phyloP scores from a whole-genome alignment of 1,284 basidiomycete species.

The Irpex rosettiformis region DNA sequence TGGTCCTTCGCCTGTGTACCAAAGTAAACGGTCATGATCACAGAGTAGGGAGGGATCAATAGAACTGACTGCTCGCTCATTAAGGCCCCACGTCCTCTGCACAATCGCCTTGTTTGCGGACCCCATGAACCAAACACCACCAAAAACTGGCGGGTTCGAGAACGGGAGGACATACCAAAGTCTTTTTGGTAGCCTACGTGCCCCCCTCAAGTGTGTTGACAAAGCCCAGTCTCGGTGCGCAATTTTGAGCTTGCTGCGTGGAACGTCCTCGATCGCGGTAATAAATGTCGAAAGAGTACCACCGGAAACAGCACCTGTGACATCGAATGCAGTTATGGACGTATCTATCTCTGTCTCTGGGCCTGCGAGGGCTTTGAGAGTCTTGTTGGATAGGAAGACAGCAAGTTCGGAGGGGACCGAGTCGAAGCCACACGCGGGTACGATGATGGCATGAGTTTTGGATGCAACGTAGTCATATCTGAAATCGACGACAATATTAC shows the following conservation, averaged over 20 bases:
- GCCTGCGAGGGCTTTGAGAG: conserved; percentile 36
- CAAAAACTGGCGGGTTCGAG: conserved; percentile 43
- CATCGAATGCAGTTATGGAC: conserved; percentile 42
- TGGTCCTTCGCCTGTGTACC: conserved; percentile 7
- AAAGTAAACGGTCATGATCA: background rate
- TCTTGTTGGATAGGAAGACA: conserved; percentile 53
- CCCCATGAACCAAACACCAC: conserved; percentile 63
- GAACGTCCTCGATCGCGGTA: conserved; percentile 44
- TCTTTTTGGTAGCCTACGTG: conserved; percentile 11
- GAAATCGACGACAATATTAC: background rate
- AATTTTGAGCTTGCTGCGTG: conserved; percentile 33
- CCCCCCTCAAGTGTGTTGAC: conserved; percentile 45
- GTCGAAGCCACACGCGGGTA: conserved; percentile 72
- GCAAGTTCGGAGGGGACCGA: conserved; percentile 68
- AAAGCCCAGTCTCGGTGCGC: conserved; percentile 43
- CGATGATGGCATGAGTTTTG: conserved; percentile 63
- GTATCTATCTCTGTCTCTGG: conserved; percentile 31
- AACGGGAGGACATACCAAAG: conserved; percentile 48
- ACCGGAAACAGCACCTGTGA: conserved; percentile 58
- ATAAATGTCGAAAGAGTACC: conserved; percentile 65
- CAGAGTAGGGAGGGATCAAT: too few relatives aligned
- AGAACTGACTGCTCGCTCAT: conserved; percentile 35
- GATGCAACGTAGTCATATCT: conserved; percentile 66
- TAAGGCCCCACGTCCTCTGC: conserved; percentile 76
- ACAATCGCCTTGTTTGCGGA: conserved; percentile 64